A percentile compares a stretch with the other conserved stretches of the same genome.
Evolutionary conservation across 306 rosid genomes (phyloP).

Genomic region (Quercus dentata): DNA sequence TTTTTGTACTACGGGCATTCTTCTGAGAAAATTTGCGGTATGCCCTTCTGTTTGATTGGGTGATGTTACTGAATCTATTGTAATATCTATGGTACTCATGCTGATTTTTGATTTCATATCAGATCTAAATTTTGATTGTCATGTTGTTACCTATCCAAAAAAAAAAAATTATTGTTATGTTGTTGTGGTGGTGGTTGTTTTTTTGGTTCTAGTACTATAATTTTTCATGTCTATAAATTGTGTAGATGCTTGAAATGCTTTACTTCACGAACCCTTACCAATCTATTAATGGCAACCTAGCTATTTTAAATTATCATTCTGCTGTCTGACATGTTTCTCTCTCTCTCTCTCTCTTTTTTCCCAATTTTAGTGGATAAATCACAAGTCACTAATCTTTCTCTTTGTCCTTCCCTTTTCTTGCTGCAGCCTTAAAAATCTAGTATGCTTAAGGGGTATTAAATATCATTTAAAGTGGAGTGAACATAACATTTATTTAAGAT

Average conservation of each 20-base stretch:
- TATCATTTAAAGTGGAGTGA: neutral
- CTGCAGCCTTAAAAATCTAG: neutral
- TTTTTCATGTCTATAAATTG: neutral
- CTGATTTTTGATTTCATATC: neutral
- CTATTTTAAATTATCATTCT: neutral
- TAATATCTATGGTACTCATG: slow-evolving; percentile 3
- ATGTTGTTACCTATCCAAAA: neutral
- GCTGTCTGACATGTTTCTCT: neutral
- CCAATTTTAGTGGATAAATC: neutral
- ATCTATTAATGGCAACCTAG: neutral
- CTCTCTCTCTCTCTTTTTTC: neutral
- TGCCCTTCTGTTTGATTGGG: slow-evolving; percentile 15
- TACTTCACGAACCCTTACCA: neutral
- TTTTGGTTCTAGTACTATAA: neutral
- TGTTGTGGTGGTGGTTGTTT: neutral
- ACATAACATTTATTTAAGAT: too few relatives aligned
- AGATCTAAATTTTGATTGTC: neutral
- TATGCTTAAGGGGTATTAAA: neutral
- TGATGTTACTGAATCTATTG: slow-evolving; percentile 11
- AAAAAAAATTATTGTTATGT: neutral
- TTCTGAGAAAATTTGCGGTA: slow-evolving; percentile 86
- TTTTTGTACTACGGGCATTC: slow-evolving; percentile 93
- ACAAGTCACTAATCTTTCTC: neutral
- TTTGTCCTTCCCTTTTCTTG: neutral
- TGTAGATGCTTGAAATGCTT: neutral